A percentile compares a stretch with the other conserved stretches of the same genome.
phyloP scores from a whole-genome alignment of 331 rosid species.

The Arachis monticola region DNA sequence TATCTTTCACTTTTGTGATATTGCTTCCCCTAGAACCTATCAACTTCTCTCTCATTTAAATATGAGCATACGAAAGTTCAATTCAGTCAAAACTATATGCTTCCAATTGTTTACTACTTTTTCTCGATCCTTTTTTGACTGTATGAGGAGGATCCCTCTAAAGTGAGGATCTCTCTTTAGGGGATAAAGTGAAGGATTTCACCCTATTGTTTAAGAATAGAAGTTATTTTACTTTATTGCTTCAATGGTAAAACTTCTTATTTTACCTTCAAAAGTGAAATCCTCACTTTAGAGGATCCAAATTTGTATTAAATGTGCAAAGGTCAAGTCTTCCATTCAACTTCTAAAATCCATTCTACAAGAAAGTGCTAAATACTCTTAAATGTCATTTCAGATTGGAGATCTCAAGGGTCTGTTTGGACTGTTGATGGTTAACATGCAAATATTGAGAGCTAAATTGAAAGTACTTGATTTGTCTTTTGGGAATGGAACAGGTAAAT shows the following conservation, averaged over 20 bases:
- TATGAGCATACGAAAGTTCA: too few relatives aligned
- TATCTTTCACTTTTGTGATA: slow-evolving; percentile 20
- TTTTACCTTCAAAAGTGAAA: too few relatives aligned
- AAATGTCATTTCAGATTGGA: slow-evolving; percentile 65
- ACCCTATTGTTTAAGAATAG: too few relatives aligned
- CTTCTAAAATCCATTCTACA: neutral
- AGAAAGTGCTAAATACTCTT: slow-evolving; percentile 18
- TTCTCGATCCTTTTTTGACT: too few relatives aligned
- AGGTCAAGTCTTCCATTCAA: neutral
- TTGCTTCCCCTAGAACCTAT: neutral
- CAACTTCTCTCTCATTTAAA: neutral
- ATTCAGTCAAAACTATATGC: too few relatives aligned
- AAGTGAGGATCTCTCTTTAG: too few relatives aligned
- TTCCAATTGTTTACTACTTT: too few relatives aligned
- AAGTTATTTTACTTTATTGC: too few relatives aligned
- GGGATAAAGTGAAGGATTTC: too few relatives aligned
- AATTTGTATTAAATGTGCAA: slow-evolving; percentile 2
- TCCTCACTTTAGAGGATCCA: too few relatives aligned
- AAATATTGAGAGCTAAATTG: slow-evolving; percentile 75
- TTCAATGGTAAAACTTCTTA: too few relatives aligned
- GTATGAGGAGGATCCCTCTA: too few relatives aligned
- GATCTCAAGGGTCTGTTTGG: slow-evolving; percentile 90
- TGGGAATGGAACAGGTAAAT: slow-evolving; percentile 78
- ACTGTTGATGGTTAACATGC: slow-evolving; percentile 76
- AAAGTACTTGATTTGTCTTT: slow-evolving; percentile 78